Base-by-base conservation (phyloP, 2,329 filamentous ascomycete genomes). In the Colletotrichum tabaci region DNA sequence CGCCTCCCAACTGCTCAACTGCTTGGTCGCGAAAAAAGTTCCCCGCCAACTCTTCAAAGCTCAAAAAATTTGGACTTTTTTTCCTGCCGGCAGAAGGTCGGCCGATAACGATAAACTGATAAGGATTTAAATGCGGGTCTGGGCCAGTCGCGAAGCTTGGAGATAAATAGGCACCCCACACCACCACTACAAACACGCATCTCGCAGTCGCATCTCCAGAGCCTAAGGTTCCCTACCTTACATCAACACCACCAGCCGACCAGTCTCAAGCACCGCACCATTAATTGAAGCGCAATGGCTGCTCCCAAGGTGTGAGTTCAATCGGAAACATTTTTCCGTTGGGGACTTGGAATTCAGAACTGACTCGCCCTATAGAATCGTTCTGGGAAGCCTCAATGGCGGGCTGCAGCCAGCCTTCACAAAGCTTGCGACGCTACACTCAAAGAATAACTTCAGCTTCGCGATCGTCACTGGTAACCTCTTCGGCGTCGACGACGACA, bases 361-460 rank as follows among this genome's bases (percentile, higher is more conserved):
- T 69, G 46, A 74, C 66, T 75, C 35, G 77, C 56, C 56, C 76
- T 15, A 23, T 62, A 94, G 92, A 69, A 91, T 96, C 77, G 94
- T 98, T 49, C 85, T 98, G 73, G 96, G 96, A 68, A 91, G 91
- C 79, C 87, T 97, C 74, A 92, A 95, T 79, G 96, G 96, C 77
- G 90, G 93, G 78, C 88, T 98, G 63, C 87, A 89, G 74, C 82
- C 91, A 15, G 91, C 93, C 12, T 94, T 99, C 80, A 87, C 89
- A 72, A 99, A 98, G 82, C 85, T 98, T 23, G 87, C 91, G 10
- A 89, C 90, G 12, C 86, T 98, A 2, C 95, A 98, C 76, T 85
- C 90, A 46, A 98, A 98, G 83, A 96, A 98, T 79, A 88, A 87
- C 77, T 98, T 99, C 80, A 88, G 93, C 16, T 93, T 98, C 77